Evolutionary conservation across 768 basidiomycete species (phyloP).

Genomic region (Exsudoporus frostii): DNA sequence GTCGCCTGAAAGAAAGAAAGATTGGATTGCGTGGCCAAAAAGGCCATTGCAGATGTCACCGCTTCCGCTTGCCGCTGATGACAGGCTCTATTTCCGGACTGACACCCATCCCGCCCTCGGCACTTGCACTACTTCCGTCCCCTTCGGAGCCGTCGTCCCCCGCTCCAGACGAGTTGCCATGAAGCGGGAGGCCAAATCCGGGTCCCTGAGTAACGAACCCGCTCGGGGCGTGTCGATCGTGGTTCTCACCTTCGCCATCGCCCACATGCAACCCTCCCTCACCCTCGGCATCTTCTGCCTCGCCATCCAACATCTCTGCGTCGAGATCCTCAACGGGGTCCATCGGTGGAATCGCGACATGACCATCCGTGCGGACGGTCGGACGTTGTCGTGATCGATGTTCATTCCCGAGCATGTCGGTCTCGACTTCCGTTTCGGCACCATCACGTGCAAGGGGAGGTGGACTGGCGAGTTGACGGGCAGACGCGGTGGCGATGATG

Average conservation of each 20-base stretch:
- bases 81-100: constrained; percentile 5
- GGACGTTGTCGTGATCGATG: constrained; percentile 17
- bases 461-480: constrained; percentile 20
- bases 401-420: constrained; percentile 17
- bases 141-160: constrained; percentile 24
- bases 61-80: constrained; percentile 25
- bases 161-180: constrained; percentile 8
- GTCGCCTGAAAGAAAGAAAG: too few relatives aligned
- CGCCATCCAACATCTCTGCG: constrained; percentile 29
- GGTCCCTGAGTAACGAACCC: constrained; percentile 13
- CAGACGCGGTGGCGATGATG: not conserved
- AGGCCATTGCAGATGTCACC: constrained; percentile 4
- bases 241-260: constrained; percentile 10
- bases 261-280: not conserved
- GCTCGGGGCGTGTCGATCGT: not conserved
- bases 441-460: constrained; percentile 27
- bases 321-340: constrained; percentile 19
- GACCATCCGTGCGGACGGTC: constrained; percentile 28
- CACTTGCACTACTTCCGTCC: constrained; percentile 18
- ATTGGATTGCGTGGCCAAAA: not conserved
- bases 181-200: constrained; percentile 17
- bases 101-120: constrained; percentile 9
- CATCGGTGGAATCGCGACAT: constrained; percentile 10
- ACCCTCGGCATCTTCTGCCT: constrained; percentile 1
- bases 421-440: constrained; percentile 34